A percentile compares a stretch with the other conserved stretches of the same genome.
These are phyloP conservation scores for Neurospora sp. DNA, from an alignment of 495 filamentous ascomycete species.

Conservation along the genomic window DNA sequence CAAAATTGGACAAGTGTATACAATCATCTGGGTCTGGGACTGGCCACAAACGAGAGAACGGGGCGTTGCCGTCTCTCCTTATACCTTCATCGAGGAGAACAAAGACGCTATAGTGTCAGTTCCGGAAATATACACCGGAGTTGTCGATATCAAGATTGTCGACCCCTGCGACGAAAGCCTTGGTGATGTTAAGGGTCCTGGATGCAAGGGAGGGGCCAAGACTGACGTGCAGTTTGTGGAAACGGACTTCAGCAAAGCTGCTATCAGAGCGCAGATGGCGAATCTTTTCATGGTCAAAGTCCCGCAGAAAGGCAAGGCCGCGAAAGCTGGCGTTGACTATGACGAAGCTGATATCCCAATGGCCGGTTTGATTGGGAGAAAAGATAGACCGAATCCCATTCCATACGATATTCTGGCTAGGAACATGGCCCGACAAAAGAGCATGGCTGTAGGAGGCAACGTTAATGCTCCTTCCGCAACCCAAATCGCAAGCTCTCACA, in stretches of 20 bases:
- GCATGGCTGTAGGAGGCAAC: not conserved
- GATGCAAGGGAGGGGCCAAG: conserved; percentile 13
- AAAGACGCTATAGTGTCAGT: conserved; percentile 36
- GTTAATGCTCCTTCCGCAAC: not conserved
- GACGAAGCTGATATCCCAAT: conserved; percentile 16
- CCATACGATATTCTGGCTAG: not conserved
- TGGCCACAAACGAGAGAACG: conserved; percentile 48
- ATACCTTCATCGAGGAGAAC: conserved; percentile 17
- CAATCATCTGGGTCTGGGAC: conserved; percentile 90
- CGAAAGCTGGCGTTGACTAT: conserved; percentile 6
- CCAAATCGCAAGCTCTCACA: not conserved
- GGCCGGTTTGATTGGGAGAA: conserved; percentile 9
- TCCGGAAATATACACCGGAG: conserved; percentile 67
- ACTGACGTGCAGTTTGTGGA: conserved; percentile 20
- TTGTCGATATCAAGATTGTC: conserved; percentile 62
- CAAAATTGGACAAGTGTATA: conserved; percentile 44
- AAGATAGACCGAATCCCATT: not conserved
- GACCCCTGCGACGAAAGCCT: conserved; percentile 24
- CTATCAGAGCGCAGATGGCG: conserved; percentile 26
- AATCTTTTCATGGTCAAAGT: conserved; percentile 27
- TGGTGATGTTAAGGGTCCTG: conserved; percentile 15
- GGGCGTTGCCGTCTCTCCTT: conserved; percentile 20
- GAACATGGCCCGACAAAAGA: not conserved
- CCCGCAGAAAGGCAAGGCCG: conserved; percentile 14
- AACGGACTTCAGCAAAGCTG: conserved; percentile 15